phyloP scores from a whole-genome alignment of 1,139 yeast species.

The Nakaseomyces sp. region DNA sequence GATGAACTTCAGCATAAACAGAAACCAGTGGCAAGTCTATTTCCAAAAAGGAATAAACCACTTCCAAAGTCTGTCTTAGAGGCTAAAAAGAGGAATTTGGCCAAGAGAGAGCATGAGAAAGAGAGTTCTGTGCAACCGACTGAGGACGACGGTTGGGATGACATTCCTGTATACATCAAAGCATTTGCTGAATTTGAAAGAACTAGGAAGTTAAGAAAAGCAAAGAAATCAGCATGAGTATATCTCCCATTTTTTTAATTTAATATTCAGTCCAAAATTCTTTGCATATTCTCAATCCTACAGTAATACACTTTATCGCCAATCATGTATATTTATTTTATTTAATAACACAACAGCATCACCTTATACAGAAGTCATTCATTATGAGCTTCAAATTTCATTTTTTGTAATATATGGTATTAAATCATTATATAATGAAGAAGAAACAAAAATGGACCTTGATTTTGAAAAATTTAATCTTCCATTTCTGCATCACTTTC shows the following conservation, averaged over 20 bases:
- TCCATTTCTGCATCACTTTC: no score
- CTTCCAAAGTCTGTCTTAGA: slow-evolving; percentile 31
- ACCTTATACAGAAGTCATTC: no score
- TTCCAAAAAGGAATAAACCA: slow-evolving; percentile 29
- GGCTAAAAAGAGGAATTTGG: slow-evolving; percentile 20
- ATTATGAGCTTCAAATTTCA: neutral
- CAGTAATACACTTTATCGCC: no score
- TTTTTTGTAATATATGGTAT: neutral
- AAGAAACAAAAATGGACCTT: no score
- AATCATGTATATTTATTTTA: no score
- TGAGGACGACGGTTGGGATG: slow-evolving; percentile 49
- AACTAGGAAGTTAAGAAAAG: slow-evolving; percentile 40
- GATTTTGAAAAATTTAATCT: no score
- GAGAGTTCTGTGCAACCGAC: slow-evolving; percentile 9
- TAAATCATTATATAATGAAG: no score
- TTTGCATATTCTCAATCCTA: no score
- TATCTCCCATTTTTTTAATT: no score
- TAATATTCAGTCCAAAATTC: no score
- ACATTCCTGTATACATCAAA: slow-evolving; percentile 64
- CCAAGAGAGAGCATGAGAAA: slow-evolving; percentile 11
- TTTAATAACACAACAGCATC: no score
- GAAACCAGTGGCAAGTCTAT: slow-evolving; percentile 22
- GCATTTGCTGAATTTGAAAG: slow-evolving; percentile 82
- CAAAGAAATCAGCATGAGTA: no score
- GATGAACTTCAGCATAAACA: slow-evolving; percentile 15